phyloP scores from a whole-genome alignment of 2,329 filamentous ascomycete genomes.

The Penicillium sp. region DNA sequence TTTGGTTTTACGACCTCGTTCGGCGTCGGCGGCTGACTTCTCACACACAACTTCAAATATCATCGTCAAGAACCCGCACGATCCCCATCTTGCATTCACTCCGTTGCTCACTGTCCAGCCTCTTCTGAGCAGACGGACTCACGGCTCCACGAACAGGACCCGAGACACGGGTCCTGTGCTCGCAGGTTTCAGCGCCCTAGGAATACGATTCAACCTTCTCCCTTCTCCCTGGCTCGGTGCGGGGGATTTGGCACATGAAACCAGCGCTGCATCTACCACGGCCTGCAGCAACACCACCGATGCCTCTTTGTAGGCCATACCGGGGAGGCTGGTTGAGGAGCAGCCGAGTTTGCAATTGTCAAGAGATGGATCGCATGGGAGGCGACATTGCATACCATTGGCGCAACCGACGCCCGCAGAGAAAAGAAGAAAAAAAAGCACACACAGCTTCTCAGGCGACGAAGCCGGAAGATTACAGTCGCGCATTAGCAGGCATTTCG shows the following conservation, averaged over 20 bases:
- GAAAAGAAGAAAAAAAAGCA: conserved; percentile 15
- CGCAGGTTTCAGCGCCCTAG: not conserved
- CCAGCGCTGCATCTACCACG: not conserved
- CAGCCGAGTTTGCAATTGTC: not conserved
- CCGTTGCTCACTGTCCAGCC: not conserved
- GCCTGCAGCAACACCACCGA: not conserved
- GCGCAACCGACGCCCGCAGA: conserved; percentile 13
- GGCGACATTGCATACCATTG: conserved; percentile 18
- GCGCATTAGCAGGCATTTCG: conserved; percentile 45
- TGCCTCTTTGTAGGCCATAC: not conserved
- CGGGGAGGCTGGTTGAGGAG: not conserved
- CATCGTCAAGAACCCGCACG: not conserved
- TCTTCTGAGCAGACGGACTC: not conserved
- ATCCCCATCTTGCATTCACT: not conserved
- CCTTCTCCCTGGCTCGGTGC: not conserved
- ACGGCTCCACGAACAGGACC: not conserved
- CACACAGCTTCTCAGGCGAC: conserved; percentile 14
- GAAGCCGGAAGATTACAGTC: conserved; percentile 36
- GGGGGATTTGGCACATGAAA: not conserved
- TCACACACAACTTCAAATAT: not conserved
- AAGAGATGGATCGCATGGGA: not conserved
- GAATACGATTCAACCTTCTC: not conserved
- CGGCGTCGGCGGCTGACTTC: conserved; percentile 24
- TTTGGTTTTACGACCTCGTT: conserved; percentile 26
- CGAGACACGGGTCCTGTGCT: not conserved